Base-by-base conservation (phyloP, 139 green algal genomes). In the Tetradesmus obliquus region DNA sequence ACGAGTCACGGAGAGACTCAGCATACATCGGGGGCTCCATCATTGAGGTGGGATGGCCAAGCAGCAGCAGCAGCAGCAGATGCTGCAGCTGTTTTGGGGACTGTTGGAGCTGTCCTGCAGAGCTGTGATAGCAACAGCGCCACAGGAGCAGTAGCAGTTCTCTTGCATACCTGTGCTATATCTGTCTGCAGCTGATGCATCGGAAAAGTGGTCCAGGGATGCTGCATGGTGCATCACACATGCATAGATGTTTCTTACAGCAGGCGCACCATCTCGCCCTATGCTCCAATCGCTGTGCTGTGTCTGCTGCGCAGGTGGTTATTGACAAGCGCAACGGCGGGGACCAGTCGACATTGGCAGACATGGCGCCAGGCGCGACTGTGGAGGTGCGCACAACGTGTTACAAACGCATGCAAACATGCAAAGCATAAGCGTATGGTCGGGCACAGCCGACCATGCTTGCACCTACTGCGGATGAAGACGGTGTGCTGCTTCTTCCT, bases 1-100 rank as follows among this genome's bases (percentile, higher is more conserved):
- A 97, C 87, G 93, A 96, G 87, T 94, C 95, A 0, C 92, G 95
- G 5, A 55, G 94, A 0, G 93, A 97, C 84, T 97, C 94, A 12
- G 95, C 95, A 2, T 92, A 95, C 82, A 90, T 98, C 24, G 95
- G 96, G 55, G 96, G 94, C 0, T 95, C 95, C 5, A 95, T 98
- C 12, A 96, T 98, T 20, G 97, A 98, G 95, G 95, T 97, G 5
- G 89, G 53, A 22, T 92, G 22, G 13, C 53, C 19, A 17, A 24
- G 66, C 66, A 76, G 66, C 66, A 24, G 66, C 15, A 76, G 66
- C 13, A 76, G 66, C 66, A 24, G 15, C 66, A 24, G 17, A 17
- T 24, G 15, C 66, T 24, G 66, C 66, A 24, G 17, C 62, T 72
- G 62, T 20, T 72, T 12, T 72, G 13, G 13, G 62, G 10, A 72